phyloP scores from a whole-genome alignment of 805 yeast species.

The Cyberlindnera saturnus region DNA sequence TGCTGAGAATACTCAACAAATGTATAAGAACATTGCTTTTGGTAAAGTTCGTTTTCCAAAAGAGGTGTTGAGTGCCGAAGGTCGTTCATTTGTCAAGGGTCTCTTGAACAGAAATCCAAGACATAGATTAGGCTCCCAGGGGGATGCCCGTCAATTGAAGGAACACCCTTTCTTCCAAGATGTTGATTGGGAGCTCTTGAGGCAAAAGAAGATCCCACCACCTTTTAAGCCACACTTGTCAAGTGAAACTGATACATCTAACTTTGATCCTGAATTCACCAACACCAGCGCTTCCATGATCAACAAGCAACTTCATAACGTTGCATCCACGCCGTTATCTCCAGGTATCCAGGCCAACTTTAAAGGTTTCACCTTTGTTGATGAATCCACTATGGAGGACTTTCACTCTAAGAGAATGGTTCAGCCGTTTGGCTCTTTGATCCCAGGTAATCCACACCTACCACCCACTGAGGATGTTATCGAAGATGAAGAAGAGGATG shows the following conservation, averaged over 20 bases:
- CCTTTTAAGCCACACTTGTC: slow-evolving; percentile 93
- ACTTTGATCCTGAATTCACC: slow-evolving; percentile 97
- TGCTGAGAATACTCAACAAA: slow-evolving; percentile 96
- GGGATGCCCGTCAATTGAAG: slow-evolving; percentile 88
- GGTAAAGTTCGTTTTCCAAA: slow-evolving; percentile 97
- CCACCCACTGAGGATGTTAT: slow-evolving; percentile 84
- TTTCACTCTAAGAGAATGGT: slow-evolving; percentile 41
- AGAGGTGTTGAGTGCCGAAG: slow-evolving; percentile 88
- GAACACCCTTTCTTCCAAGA: slow-evolving; percentile 91
- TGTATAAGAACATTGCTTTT: slow-evolving; percentile 98
- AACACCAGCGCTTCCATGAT: slow-evolving; percentile 81
- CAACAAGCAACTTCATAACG: slow-evolving; percentile 50
- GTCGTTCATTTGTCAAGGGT: slow-evolving; percentile 93
- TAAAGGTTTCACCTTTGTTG: slow-evolving; percentile 95
- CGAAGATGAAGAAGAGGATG: slow-evolving; percentile 60
- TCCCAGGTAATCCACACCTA: slow-evolving; percentile 71
- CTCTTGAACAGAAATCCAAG: slow-evolving; percentile 91
- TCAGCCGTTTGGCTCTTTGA: slow-evolving; percentile 59
- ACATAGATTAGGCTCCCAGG: slow-evolving; percentile 86
- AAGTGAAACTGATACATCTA: slow-evolving; percentile 90
- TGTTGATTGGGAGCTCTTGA: slow-evolving; percentile 81
- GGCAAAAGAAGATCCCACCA: slow-evolving; percentile 82
- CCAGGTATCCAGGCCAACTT: slow-evolving; percentile 96
- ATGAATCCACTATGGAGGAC: slow-evolving; percentile 88
- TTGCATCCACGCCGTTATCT: slow-evolving; percentile 67